Base-by-base conservation (phyloP, 345 rosid species). In the Capsella bursapastoris region DNA sequence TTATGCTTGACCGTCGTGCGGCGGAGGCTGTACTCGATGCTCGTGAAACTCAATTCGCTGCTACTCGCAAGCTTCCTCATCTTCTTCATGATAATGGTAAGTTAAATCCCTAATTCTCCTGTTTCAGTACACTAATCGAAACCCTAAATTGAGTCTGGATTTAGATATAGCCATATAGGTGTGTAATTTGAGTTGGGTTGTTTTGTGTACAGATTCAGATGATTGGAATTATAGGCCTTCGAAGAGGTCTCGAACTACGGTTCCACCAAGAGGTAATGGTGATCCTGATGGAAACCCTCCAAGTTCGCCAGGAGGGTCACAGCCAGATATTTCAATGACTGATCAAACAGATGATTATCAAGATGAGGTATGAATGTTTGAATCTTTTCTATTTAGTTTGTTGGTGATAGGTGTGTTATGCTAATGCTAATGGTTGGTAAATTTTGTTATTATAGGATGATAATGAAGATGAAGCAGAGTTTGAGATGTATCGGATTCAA, bases 401-500 rank as follows among this genome's bases (percentile, higher is more conserved):
- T 7, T 65, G 37, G 57, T 47, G 32, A 1, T 15, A 3, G 34
- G 43, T 49, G 28, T 11, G 13, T 51, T 40, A 0, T 49, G 37
- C 8, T 15, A 22, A 28, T 57, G 12, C 8, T 67, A 32, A 29
- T 18, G 0, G 25, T 66, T 57, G 3, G 10, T 37, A 7, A 11
- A 5, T 9, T 31, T 22, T 1, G 1, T 76, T 7, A 18, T 12
- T 69, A 68, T 58, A 92, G 97, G 97, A 86, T 74, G 92, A 84
- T 2, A 89, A 89, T 58, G 94, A 87, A 0, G 97, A 90, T 64
- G 97, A 89, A 41, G 87, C 84, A 0, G 97, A 90, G 82, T 89
- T 85, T 80, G 97, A 90, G 83, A 90, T 92, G 98, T 95, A 95
- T 78, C 80, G 90, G 0, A 93, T 95, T 28, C 98, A 95, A 71